These are phyloP conservation scores for Phytophthora pluvialis DNA, from an alignment of 352 stramenopile genomes.

Conservation along the genomic window DNA sequence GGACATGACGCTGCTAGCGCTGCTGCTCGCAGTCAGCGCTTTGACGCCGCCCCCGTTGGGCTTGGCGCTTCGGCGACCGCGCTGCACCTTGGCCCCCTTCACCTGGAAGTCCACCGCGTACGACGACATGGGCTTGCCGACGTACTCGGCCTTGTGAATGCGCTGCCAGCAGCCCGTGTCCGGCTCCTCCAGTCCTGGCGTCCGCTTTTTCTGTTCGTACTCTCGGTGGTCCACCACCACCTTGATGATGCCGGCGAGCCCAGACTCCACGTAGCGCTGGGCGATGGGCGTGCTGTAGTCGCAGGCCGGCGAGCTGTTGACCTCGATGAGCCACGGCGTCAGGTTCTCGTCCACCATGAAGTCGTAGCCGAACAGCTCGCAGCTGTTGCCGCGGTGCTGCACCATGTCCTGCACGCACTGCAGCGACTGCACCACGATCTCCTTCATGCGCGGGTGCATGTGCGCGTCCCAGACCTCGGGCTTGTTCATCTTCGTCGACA, in stretches of 20 bases:
- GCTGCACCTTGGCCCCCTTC: conserved; percentile 57
- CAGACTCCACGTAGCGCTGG: conserved; percentile 87
- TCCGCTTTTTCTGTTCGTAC: conserved; percentile 59
- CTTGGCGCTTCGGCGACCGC: conserved; percentile 24
- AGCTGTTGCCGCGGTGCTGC: conserved; percentile 89
- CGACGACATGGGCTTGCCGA: conserved; percentile 70
- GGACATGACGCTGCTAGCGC: conserved; percentile 2
- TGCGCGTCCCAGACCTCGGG: conserved; percentile 47
- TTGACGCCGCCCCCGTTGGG: background rate
- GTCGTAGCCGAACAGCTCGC: conserved; percentile 94
- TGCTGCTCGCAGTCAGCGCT: conserved; percentile 5
- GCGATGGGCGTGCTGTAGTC: conserved; percentile 94
- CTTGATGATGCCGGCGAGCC: conserved; percentile 86
- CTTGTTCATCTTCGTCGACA: conserved; percentile 36
- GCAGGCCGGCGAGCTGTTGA: conserved; percentile 93
- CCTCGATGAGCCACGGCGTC: conserved; percentile 91
- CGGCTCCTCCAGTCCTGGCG: conserved; percentile 42
- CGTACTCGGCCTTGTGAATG: conserved; percentile 67
- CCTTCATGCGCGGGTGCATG: conserved; percentile 87
- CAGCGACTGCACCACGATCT: conserved; percentile 85
- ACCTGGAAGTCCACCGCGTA: conserved; percentile 79
- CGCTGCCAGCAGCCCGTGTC: conserved; percentile 68
- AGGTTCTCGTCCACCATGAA: conserved; percentile 93
- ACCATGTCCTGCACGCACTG: conserved; percentile 90
- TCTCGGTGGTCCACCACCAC: conserved; percentile 89